phyloP scores from a whole-genome alignment of 2,329 filamentous ascomycete genomes.

The Fulvia fulva region DNA sequence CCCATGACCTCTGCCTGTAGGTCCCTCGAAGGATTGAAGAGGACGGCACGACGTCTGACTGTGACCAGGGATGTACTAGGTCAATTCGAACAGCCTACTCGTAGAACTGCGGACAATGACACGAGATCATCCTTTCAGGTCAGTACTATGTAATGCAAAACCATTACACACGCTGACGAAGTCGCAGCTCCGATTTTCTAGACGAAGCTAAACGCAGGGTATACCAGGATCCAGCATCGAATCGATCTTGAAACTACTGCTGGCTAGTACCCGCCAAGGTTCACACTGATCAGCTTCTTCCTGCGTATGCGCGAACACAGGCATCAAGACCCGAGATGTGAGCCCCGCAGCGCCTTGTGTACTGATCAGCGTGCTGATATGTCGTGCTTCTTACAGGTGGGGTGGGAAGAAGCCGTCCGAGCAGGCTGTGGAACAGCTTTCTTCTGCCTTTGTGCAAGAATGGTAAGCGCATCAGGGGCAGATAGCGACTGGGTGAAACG shows the following conservation, averaged over 20 bases:
- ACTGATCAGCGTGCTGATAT: background rate
- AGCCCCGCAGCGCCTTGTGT: background rate
- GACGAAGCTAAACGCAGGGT: constrained; percentile 64
- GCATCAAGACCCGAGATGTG: constrained; percentile 63
- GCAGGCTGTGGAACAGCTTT: constrained; percentile 56
- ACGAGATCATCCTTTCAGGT: no score
- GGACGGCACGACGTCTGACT: no score
- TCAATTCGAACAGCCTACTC: no score
- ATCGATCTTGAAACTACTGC: constrained; percentile 71
- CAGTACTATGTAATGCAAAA: no score
- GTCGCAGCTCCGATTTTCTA: no score
- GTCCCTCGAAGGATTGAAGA: no score
- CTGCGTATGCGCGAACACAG: constrained; percentile 58
- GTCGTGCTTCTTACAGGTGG: constrained; percentile 37
- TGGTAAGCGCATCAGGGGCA: constrained; percentile 38
- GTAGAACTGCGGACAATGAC: no score
- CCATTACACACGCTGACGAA: no score
- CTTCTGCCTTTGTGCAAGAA: constrained; percentile 60
- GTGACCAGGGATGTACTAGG: no score
- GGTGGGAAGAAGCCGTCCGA: constrained; percentile 54
- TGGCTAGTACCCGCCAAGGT: constrained; percentile 69
- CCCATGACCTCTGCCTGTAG: no score
- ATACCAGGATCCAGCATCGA: constrained; percentile 59
- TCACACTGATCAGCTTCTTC: constrained; percentile 57
- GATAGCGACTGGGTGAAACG: background rate